Evolutionary conservation across 257 asterid genomes (phyloP).

Genomic region (Scutellaria minor): DNA sequence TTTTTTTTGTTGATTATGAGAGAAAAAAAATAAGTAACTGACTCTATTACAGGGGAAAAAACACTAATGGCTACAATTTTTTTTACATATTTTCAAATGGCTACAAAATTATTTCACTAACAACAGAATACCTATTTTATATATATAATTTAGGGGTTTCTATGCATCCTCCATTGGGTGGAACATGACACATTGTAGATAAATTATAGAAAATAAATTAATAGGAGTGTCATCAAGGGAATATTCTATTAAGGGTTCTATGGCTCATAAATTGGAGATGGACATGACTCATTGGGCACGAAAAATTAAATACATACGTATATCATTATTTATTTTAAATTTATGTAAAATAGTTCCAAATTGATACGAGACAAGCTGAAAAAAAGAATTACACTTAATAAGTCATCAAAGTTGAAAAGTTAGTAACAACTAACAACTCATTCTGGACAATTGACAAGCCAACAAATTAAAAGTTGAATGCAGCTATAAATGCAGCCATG

Average conservation of each 20-base stretch:
- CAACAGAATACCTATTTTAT: no score
- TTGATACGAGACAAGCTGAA: conserved; percentile 16
- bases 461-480: conserved; percentile 8
- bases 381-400: not conserved
- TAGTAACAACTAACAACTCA: conserved; percentile 24
- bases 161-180: not conserved
- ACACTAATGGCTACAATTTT: no score
- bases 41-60: no score
- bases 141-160: no score
- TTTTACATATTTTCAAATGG: no score
- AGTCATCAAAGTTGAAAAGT: conserved; percentile 25
- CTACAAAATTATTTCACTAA: no score
- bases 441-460: not conserved
- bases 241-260: no score
- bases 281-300: not conserved
- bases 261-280: not conserved
- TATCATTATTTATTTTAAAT: not conserved
- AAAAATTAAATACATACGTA: not conserved
- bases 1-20: no score
- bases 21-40: no score
- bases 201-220: no score
- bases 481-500: not conserved
- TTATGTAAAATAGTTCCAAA: not conserved
- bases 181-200: not conserved
- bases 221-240: no score